Conservation (phyloP, 805 yeast genomes). For the Dipodascopsis uninucleata region DNA sequence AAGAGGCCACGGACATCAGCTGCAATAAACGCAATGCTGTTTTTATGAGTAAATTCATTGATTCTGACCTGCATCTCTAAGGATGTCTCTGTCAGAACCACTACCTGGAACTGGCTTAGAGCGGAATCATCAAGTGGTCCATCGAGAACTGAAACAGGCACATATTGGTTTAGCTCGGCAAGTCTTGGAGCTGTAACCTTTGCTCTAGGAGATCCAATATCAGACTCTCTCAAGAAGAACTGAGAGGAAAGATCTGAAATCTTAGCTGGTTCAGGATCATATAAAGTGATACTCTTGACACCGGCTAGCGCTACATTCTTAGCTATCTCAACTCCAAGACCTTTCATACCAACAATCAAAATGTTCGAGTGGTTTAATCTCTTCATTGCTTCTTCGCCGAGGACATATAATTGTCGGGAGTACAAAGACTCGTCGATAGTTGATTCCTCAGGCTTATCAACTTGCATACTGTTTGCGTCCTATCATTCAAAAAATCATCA, state of each 20-base stretch:
- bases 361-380: conserved; percentile 93
- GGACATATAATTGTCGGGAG: conserved; percentile 92
- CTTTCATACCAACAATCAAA: conserved; percentile 83
- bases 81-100: conserved; percentile 74
- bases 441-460: conserved; percentile 31
- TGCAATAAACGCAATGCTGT: conserved; percentile 72
- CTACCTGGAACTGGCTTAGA: conserved; percentile 63
- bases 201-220: conserved; percentile 78
- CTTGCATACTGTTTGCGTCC: conserved; percentile 31
- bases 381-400: conserved; percentile 98
- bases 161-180: conserved; percentile 83
- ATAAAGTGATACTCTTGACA: conserved; percentile 81
- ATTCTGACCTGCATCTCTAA: conserved; percentile 72
- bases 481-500: conserved; percentile 1
- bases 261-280: conserved; percentile 70
- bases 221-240: conserved; percentile 68
- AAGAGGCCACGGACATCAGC: conserved; percentile 84
- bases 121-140: conserved; percentile 52
- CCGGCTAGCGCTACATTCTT: conserved; percentile 97
- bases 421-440: conserved; percentile 86
- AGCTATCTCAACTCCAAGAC: conserved; percentile 89
- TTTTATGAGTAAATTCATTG: conserved; percentile 68
- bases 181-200: conserved; percentile 61
- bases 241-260: conserved; percentile 77
- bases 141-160: conserved; percentile 68